phyloP scores from a whole-genome alignment of 2,329 filamentous ascomycete species.

The Alternaria conjuncta region DNA sequence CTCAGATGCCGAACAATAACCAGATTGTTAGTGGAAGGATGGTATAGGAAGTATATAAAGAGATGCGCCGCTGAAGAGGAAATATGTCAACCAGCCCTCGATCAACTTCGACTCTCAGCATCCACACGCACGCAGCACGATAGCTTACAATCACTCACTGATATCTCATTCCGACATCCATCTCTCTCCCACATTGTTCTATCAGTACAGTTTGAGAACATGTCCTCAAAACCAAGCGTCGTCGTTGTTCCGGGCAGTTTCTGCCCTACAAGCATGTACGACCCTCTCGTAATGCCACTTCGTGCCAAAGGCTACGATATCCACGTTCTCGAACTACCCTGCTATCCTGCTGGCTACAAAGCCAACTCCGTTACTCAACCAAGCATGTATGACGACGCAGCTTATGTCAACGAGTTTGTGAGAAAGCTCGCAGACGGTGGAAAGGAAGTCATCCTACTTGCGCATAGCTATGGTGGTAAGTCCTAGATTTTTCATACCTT shows the following conservation, averaged over 20 bases:
- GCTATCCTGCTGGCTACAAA: constrained; percentile 17
- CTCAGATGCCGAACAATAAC: background rate
- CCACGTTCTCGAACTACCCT: constrained; percentile 19
- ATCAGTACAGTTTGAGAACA: background rate
- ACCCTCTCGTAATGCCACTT: constrained; percentile 14
- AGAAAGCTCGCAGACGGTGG: constrained; percentile 35
- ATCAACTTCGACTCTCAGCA: background rate
- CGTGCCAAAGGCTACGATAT: constrained; percentile 20
- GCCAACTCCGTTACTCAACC: constrained; percentile 9
- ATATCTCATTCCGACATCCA: background rate
- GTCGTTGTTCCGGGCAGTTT: constrained; percentile 38
- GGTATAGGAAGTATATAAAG: background rate
- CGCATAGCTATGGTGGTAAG: constrained; percentile 49
- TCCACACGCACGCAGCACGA: background rate
- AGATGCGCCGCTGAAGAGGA: background rate
- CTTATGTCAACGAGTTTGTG: constrained; percentile 31
- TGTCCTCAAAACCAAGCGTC: constrained; percentile 25
- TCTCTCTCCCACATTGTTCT: background rate
- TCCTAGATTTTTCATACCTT: background rate
- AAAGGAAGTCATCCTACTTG: constrained; percentile 46
- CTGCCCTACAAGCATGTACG: constrained; percentile 19
- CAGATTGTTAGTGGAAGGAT: background rate
- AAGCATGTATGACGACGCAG: constrained; percentile 41
- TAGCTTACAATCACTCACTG: background rate
- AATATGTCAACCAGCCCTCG: background rate